Base-by-base conservation (phyloP, 2,329 filamentous ascomycete species). In the Pezicula radicicola region DNA sequence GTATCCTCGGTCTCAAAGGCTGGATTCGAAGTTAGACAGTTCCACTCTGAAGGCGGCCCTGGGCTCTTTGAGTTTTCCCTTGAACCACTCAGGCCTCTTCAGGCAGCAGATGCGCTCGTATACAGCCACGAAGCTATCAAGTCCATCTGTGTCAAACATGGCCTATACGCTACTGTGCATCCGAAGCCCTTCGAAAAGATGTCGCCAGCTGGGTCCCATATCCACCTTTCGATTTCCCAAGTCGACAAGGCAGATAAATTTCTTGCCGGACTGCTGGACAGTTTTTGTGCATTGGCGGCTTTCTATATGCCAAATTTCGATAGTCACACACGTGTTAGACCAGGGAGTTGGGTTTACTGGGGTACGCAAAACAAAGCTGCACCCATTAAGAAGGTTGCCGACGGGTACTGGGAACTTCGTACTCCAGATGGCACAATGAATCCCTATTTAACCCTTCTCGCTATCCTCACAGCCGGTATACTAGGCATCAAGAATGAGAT, bases 21-120 rank as follows among this genome's bases (percentile, higher is more conserved):
- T 9, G 85, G 80, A 36, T 85, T 93, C 47, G 70, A 79, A 19
- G 70, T 91, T 9, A 80, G 90, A 55, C 83, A 90, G 67, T 79
- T 91, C 61, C 89, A 94, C 60, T 75, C 88, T 0, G 89, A 93
- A 66, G 83, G 80, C 39, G 83, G 84, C 0, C 76, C 80, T 0
- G 87, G 88, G 1, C 88, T 93, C 64, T 94, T 87, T 67, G 88
- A 93, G 66, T 80, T 94, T 49, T 74, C 90, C 3, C 75, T 92
- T 0, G 79, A 85, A 0, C 80, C 84, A 0, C 72, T 77, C 1
- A 69, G 80, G 0, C 83, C 88, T 0, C 68, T 92, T 0, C 71
- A 80, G 33, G 87, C 89, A 0, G 80, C 90, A 27, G 89, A 94
- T 65, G 79, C 76, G 0, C 75, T 94, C 2, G 72, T 91, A 8